These are phyloP conservation scores for Phialophora expanda DNA, from an alignment of 2,329 filamentous ascomycete species.

Conservation along the genomic window DNA sequence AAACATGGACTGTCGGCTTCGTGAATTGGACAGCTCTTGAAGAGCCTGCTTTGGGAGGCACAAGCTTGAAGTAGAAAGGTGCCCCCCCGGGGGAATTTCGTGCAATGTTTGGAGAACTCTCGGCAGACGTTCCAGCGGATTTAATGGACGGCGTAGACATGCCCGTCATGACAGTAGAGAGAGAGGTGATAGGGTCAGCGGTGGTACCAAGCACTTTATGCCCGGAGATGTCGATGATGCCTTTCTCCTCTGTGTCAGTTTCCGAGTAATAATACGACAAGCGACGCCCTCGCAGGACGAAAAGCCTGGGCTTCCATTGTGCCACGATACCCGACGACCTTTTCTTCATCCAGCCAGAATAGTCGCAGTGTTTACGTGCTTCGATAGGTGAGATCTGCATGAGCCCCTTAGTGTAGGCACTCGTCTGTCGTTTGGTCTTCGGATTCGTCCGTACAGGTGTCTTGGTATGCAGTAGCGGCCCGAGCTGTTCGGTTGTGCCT, in stretches of 20 bases:
- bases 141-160: conserved; percentile 43
- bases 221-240: conserved; percentile 95
- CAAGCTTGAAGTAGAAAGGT: conserved; percentile 97
- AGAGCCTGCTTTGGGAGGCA: conserved; percentile 84
- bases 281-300: conserved; percentile 87
- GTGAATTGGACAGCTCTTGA: conserved; percentile 95
- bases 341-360: conserved; percentile 99
- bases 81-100: conserved; percentile 57
- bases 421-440: conserved; percentile 91
- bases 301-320: conserved; percentile 96
- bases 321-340: conserved; percentile 95
- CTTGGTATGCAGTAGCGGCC: conserved; percentile 54
- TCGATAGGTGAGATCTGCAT: conserved; percentile 80
- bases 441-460: conserved; percentile 52
- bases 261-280: conserved; percentile 97
- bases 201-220: conserved; percentile 95
- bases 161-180: conserved; percentile 90
- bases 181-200: conserved; percentile 83
- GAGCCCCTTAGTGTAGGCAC: conserved; percentile 86
- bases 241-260: conserved; percentile 88
- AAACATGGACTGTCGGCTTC: conserved; percentile 96
- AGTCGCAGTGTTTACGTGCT: conserved; percentile 85
- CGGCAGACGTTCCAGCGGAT: conserved; percentile 43
- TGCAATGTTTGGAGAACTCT: conserved; percentile 40
- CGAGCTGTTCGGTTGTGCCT: conserved; percentile 53